A percentile compares a stretch with the other conserved stretches of the same genome.
Evolutionary conservation across 202 grass and related monocot genomes (phyloP).

Genomic region (Zoysia matrella): DNA sequence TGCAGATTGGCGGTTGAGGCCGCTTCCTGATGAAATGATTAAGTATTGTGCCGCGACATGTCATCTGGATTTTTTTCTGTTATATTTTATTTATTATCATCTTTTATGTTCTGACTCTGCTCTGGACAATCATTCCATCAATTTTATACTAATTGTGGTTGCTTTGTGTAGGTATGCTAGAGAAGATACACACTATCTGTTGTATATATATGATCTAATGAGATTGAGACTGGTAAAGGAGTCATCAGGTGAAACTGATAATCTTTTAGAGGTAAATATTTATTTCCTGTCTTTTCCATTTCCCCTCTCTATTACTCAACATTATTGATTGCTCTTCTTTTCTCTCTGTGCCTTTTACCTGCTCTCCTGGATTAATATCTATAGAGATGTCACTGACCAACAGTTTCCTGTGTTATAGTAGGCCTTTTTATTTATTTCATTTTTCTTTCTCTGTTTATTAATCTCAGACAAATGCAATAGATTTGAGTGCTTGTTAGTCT

Average conservation of each 20-base stretch:
- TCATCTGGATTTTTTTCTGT: slow-evolving; percentile 32
- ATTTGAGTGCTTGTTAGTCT: slow-evolving; percentile 5
- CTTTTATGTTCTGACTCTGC: not conserved
- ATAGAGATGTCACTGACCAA: not conserved
- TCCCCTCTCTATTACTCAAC: not conserved
- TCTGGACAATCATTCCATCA: not conserved
- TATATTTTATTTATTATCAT: not conserved
- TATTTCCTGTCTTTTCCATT: slow-evolving; percentile 16
- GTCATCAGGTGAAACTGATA: slow-evolving; percentile 62
- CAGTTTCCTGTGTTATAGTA: not conserved
- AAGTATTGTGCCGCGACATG: slow-evolving; percentile 65
- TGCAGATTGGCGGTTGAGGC: slow-evolving; percentile 96
- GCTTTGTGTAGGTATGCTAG: slow-evolving; percentile 80
- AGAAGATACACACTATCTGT: slow-evolving; percentile 99
- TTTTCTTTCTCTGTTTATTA: not conserved
- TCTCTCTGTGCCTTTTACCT: slow-evolving; percentile 9
- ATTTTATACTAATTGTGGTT: slow-evolving; percentile 32
- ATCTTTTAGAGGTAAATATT: slow-evolving; percentile 78
- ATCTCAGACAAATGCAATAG: not conserved
- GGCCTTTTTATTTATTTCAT: not conserved
- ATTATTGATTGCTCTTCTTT: slow-evolving; percentile 15
- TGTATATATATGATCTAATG: slow-evolving; percentile 95
- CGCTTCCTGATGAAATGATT: slow-evolving; percentile 89
- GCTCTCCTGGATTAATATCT: slow-evolving; percentile 9
- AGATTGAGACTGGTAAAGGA: slow-evolving; percentile 24